These are phyloP conservation scores for Diaporthe vaccinii DNA, from an alignment of 2,329 filamentous ascomycete species.

Conservation along the genomic window DNA sequence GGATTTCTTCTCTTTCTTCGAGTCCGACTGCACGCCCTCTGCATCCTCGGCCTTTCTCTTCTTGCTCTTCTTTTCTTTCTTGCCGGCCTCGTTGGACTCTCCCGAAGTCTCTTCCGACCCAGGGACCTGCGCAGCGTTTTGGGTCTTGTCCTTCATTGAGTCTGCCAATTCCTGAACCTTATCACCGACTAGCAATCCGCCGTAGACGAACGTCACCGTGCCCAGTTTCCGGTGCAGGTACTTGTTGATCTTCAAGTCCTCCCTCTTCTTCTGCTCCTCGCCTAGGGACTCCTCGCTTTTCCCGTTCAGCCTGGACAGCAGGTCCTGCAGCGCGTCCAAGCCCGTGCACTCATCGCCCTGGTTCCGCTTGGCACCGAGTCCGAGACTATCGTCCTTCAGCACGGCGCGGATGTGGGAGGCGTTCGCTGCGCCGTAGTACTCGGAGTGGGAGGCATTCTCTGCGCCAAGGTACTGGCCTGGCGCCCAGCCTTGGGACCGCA, in stretches of 20 bases:
- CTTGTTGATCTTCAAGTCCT: slow-evolving; percentile 78
- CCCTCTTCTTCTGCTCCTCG: slow-evolving; percentile 76
- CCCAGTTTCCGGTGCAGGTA: slow-evolving; percentile 85
- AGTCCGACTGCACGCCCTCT: slow-evolving; percentile 44
- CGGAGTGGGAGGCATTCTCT: slow-evolving; percentile 79
- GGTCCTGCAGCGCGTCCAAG: slow-evolving; percentile 85
- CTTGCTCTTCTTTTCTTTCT: slow-evolving; percentile 45
- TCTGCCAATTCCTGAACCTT: slow-evolving; percentile 63
- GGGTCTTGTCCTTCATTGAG: slow-evolving; percentile 46
- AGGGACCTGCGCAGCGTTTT: slow-evolving; percentile 41
- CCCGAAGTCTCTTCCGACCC: slow-evolving; percentile 43
- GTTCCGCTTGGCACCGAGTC: slow-evolving; percentile 84
- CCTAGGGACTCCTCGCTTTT: slow-evolving; percentile 81
- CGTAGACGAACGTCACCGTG: slow-evolving; percentile 86
- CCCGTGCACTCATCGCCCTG: slow-evolving; percentile 85
- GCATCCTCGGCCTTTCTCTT: slow-evolving; percentile 47
- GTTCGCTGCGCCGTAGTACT: slow-evolving; percentile 83
- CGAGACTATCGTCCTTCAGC: slow-evolving; percentile 91
- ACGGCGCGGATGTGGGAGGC: slow-evolving; percentile 87
- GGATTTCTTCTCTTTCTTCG: slow-evolving; percentile 60
- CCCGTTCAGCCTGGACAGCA: slow-evolving; percentile 91
- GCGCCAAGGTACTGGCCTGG: slow-evolving; percentile 88
- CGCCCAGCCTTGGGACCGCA: slow-evolving; percentile 90
- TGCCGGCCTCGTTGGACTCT: slow-evolving; percentile 41
- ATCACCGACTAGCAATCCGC: slow-evolving; percentile 77